Evolutionary conservation across 2,329 filamentous ascomycete genomes (phyloP).

Genomic region (Drechslerella stenobrocha): DNA sequence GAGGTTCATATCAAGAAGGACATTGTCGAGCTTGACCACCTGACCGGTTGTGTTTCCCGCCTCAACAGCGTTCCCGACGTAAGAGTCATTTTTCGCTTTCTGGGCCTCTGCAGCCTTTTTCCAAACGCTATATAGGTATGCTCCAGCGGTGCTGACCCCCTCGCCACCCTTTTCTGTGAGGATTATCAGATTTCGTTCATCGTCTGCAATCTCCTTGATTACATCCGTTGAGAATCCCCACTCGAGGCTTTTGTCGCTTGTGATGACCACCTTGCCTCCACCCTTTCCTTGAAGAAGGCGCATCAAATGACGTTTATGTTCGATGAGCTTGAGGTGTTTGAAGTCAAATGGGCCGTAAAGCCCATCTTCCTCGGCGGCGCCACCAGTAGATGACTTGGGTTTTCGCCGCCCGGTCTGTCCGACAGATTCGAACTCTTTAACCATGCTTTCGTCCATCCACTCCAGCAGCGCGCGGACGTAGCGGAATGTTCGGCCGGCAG

Average conservation of each 20-base stretch:
- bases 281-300: slow-evolving; percentile 64
- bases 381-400: slow-evolving; percentile 51
- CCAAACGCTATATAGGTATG: slow-evolving; percentile 79
- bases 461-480: slow-evolving; percentile 92
- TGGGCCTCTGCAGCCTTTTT: slow-evolving; percentile 61
- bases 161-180: slow-evolving; percentile 72
- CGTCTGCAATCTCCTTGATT: slow-evolving; percentile 71
- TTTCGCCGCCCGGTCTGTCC: slow-evolving; percentile 60
- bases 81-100: background rate
- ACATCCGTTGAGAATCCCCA: slow-evolving; percentile 93
- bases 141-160: slow-evolving; percentile 65
- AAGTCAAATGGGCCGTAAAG: slow-evolving; percentile 81
- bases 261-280: slow-evolving; percentile 76
- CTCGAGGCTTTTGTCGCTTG: slow-evolving; percentile 84
- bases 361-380: slow-evolving; percentile 55
- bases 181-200: slow-evolving; percentile 80
- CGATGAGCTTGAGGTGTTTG: slow-evolving; percentile 77
- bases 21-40: slow-evolving; percentile 55
- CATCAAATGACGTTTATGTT: slow-evolving; percentile 77
- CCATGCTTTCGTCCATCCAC: slow-evolving; percentile 97
- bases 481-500: slow-evolving; percentile 82
- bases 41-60: slow-evolving; percentile 10
- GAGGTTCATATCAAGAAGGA: slow-evolving; percentile 66
- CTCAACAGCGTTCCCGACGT: too few relatives aligned
- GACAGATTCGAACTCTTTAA: slow-evolving; percentile 82